Conservation (phyloP, 306 rosid genomes). For the Prinsepia uniflora region DNA sequence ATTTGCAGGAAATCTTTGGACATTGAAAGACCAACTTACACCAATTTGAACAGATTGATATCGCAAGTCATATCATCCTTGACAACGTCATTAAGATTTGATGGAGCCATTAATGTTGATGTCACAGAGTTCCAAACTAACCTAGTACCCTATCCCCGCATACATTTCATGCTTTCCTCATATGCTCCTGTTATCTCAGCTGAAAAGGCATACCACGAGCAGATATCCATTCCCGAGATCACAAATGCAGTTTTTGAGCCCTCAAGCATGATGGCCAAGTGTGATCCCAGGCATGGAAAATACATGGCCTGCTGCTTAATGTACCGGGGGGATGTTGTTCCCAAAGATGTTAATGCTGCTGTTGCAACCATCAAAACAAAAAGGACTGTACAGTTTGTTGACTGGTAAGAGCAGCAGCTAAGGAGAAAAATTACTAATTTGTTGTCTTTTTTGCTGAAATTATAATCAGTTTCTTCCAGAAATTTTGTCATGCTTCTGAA, state of each 20-base stretch:
- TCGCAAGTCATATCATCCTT: conserved; percentile 92
- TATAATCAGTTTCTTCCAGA: neutral
- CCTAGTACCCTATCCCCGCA: conserved; percentile 94
- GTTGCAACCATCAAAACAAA: conserved; percentile 93
- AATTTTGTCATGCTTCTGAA: neutral
- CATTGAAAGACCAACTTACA: conserved; percentile 94
- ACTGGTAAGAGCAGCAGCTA: conserved; percentile 52
- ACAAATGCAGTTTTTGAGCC: conserved; percentile 98
- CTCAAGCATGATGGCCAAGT: conserved; percentile 98
- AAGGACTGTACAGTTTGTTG: conserved; percentile 96
- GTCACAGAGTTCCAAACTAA: conserved; percentile 96
- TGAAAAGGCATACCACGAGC: conserved; percentile 95
- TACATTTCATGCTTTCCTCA: conserved; percentile 95
- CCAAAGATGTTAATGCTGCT: conserved; percentile 96
- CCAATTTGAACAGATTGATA: conserved; percentile 84
- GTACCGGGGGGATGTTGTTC: conserved; percentile 98
- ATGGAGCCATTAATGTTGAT: conserved; percentile 96
- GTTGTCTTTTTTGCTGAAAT: neutral
- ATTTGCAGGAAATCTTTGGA: conserved; percentile 90
- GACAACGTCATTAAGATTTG: conserved; percentile 94
- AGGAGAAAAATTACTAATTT: neutral
- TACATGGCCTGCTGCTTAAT: conserved; percentile 99
- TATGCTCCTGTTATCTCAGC: conserved; percentile 98
- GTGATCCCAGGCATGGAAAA: conserved; percentile 98
- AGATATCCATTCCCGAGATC: conserved; percentile 89